Conservation (phyloP, 768 basidiomycete genomes). For the Pisolithus albus region DNA sequence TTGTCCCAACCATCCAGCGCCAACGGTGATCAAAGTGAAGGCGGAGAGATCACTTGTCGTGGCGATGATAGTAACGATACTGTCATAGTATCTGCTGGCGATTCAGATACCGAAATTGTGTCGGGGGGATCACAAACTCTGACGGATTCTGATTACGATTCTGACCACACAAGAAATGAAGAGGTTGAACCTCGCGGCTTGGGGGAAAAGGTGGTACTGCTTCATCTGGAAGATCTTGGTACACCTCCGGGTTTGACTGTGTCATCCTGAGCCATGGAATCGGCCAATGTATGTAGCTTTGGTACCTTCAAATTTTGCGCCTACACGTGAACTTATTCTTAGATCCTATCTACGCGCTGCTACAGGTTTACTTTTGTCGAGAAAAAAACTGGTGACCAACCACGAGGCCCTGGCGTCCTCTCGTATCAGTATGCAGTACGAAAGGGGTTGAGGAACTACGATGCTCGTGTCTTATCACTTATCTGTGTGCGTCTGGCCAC, state of each 20-base stretch:
- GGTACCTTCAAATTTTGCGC: neutral
- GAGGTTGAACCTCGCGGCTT: conserved; percentile 20
- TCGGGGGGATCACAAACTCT: conserved; percentile 21
- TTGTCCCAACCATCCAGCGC: conserved; percentile 26
- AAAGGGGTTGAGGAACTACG: too few relatives aligned
- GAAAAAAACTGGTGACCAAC: too few relatives aligned
- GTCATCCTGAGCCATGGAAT: neutral
- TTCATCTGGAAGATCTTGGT: conserved; percentile 22
- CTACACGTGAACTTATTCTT: too few relatives aligned
- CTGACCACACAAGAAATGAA: conserved; percentile 21
- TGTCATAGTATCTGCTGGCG: conserved; percentile 6
- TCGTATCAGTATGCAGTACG: too few relatives aligned
- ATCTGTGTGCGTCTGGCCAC: too few relatives aligned
- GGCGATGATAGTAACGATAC: conserved; percentile 3
- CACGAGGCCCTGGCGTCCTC: too few relatives aligned
- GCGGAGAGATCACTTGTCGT: conserved; percentile 1
- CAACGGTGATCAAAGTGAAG: conserved; percentile 20
- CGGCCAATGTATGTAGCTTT: neutral
- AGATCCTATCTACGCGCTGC: too few relatives aligned
- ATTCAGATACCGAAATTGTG: conserved; percentile 16
- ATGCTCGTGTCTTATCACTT: too few relatives aligned
- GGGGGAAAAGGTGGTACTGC: conserved; percentile 20
- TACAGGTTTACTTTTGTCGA: neutral
- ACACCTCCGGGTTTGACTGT: conserved; percentile 2
- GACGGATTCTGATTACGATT: conserved; percentile 19